Evolutionary conservation across 805 yeast genomes (phyloP).

Genomic region (Saccharomycopsis sp.): DNA sequence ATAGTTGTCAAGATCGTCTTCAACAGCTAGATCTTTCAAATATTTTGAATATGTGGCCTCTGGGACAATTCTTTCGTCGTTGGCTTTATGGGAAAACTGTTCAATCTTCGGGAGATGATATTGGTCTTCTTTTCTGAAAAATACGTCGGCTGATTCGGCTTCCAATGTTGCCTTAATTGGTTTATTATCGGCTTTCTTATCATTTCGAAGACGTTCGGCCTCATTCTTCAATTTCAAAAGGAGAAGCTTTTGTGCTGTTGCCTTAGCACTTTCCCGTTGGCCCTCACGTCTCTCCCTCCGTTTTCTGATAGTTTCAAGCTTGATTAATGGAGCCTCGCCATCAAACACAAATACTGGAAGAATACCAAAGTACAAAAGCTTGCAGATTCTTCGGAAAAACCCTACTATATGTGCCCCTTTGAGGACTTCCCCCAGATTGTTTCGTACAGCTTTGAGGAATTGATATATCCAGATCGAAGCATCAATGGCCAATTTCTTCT

Average conservation of each 20-base stretch:
- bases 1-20: conserved; percentile 58
- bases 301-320: conserved; percentile 66
- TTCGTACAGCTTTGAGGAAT: conserved; percentile 90
- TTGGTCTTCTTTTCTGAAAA: conserved; percentile 62
- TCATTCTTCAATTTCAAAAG: conserved; percentile 69
- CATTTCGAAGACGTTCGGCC: conserved; percentile 30
- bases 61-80: conserved; percentile 69
- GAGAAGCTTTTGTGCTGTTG: conserved; percentile 73
- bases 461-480: conserved; percentile 99
- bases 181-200: conserved; percentile 8
- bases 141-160: conserved; percentile 23
- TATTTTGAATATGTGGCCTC: conserved; percentile 64
- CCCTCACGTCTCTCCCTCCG: conserved; percentile 73
- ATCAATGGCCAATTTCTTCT: conserved; percentile 83
- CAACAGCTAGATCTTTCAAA: conserved; percentile 40
- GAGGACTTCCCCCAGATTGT: conserved; percentile 66
- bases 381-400: conserved; percentile 88
- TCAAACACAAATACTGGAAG: conserved; percentile 89
- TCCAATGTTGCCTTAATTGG: conserved; percentile 3
- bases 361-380: conserved; percentile 78
- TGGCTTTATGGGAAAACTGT: conserved; percentile 42
- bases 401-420: conserved; percentile 89
- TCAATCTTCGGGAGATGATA: conserved; percentile 75
- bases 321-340: conserved; percentile 87
- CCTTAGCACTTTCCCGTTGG: conserved; percentile 57